Base-by-base conservation (phyloP, 2,329 filamentous ascomycete genomes). In the Dendrostoma leiphaemia region DNA sequence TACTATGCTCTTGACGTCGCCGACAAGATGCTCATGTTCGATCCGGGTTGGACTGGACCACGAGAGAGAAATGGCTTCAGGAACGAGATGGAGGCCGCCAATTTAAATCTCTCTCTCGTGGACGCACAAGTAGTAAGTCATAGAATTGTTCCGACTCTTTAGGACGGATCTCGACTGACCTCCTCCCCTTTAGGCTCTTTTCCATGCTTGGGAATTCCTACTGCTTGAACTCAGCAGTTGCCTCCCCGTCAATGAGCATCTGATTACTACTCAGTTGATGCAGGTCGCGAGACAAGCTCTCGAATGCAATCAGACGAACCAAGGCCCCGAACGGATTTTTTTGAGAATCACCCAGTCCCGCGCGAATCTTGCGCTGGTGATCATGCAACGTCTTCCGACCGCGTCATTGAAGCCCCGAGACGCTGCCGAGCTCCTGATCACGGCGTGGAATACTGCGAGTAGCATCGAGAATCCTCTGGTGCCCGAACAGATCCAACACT, bases 151-250 rank as follows among this genome's bases (percentile, higher is more conserved):
- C 9, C 3, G 13, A 34, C 13, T 29, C 10, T 35, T 12, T 37
- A 5, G n/a, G 8, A n/a, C 15, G 13, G 21, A n/a, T 6, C 19
- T 26, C 2, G 2, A 48, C 38, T 51, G 35, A 53, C 47, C 37
- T 41, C 12, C 29, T 12, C 9, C 12, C 54, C 54, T n/a, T n/a
- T n/a, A 90, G 87, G 82, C 85, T 40, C 82, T 99, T 17, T 88
- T 97, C 60, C 85, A 90, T 63, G 89, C 90, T 52, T 97, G 93
- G 91, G 92, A 95, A 68, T 86, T 90, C 56, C 79, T 99, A 8
- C 83, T 93, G 13, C 79, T 94, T 47, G 93, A 97, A 65, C 80
- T 99, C 46, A 90, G 88, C 67, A 83, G 83, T 34, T 82, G 78
- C 56, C 70, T 84, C n/a, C 59, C 71, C 44, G 78, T 78, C 1